Percentiles rank a stretch among this genome's conserved stretches.
phyloP scores from a whole-genome alignment of 306 rosid species.

The Vigna reflexopilosa region DNA sequence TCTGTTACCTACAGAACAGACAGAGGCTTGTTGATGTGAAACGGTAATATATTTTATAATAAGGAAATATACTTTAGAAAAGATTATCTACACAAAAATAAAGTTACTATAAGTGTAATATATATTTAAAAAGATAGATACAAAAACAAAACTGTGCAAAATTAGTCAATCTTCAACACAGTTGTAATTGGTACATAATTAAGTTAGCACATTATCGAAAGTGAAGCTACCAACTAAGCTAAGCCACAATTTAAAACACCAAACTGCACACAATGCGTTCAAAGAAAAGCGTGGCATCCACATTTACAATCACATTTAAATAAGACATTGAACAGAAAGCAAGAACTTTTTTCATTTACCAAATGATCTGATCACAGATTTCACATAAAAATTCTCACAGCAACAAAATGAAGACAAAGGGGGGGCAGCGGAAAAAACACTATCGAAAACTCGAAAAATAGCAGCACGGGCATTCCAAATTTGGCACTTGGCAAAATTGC shows the following conservation, averaged over 20 bases:
- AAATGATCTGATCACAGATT: slow-evolving; percentile 17
- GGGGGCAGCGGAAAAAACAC: not conserved
- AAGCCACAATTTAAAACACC: slow-evolving; percentile 14
- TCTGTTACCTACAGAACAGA: slow-evolving; percentile 47
- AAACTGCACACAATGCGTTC: not conserved
- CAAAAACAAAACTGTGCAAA: not conserved
- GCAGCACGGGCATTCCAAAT: not conserved
- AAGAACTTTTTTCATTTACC: slow-evolving; percentile 8
- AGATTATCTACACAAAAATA: not conserved
- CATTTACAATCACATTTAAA: slow-evolving; percentile 10
- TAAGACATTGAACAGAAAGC: slow-evolving; percentile 13
- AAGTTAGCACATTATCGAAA: slow-evolving; percentile 16
- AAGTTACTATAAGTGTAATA: not conserved
- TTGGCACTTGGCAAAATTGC: not conserved
- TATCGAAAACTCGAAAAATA: slow-evolving; percentile 21
- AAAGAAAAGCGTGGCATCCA: slow-evolving; percentile 16
- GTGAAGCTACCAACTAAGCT: not conserved
- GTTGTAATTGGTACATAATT: not conserved
- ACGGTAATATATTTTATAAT: slow-evolving; percentile 21
- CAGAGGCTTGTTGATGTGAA: slow-evolving; percentile 1
- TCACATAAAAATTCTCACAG: slow-evolving; percentile 7
- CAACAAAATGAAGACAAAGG: not conserved
- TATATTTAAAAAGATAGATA: slow-evolving; percentile 7
- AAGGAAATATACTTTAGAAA: slow-evolving; percentile 18
- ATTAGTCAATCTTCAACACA: slow-evolving; percentile 10